Percentiles rank a stretch among this genome's conserved stretches.
Conservation (phyloP, 768 basidiomycete genomes). For the Coprinellus micaceus region DNA sequence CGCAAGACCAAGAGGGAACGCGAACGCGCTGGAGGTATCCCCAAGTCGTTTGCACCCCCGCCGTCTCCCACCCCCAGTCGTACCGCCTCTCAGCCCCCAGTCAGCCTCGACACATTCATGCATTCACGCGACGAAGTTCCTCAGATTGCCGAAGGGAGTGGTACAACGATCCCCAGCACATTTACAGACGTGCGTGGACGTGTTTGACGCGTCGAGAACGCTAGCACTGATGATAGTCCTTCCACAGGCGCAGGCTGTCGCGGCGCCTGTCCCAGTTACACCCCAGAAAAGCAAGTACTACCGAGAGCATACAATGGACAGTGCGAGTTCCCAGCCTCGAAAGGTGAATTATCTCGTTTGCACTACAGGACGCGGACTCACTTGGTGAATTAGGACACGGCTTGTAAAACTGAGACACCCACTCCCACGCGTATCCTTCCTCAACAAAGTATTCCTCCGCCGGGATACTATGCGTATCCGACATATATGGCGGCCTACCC, state of each 20-base stretch:
- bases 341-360: constrained; percentile 24
- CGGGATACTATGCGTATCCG: constrained; percentile 37
- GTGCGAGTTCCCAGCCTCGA: constrained; percentile 22
- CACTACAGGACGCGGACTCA: constrained; percentile 16
- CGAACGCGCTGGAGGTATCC: constrained; percentile 45
- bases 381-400: constrained; percentile 21
- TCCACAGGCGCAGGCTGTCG: constrained; percentile 16
- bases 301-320: constrained; percentile 46
- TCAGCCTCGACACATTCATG: constrained; percentile 47
- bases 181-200: constrained; percentile 40
- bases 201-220: constrained; percentile 27
- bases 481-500: constrained; percentile 34
- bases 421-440: constrained; percentile 37
- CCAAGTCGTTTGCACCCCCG: constrained; percentile 25
- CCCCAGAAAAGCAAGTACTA: constrained; percentile 63
- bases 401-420: constrained; percentile 42
- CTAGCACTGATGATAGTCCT: constrained; percentile 11
- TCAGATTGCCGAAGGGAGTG: constrained; percentile 27
- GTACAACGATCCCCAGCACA: constrained; percentile 22
- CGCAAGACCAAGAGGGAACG: constrained; percentile 45
- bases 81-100: constrained; percentile 42
- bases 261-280: constrained; percentile 43
- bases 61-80: constrained; percentile 52
- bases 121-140: constrained; percentile 55
- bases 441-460: constrained; percentile 26